A percentile compares a stretch with the other conserved stretches of the same genome.
Conservation (phyloP, 305 asterid species). For the Salvia sclarea region DNA sequence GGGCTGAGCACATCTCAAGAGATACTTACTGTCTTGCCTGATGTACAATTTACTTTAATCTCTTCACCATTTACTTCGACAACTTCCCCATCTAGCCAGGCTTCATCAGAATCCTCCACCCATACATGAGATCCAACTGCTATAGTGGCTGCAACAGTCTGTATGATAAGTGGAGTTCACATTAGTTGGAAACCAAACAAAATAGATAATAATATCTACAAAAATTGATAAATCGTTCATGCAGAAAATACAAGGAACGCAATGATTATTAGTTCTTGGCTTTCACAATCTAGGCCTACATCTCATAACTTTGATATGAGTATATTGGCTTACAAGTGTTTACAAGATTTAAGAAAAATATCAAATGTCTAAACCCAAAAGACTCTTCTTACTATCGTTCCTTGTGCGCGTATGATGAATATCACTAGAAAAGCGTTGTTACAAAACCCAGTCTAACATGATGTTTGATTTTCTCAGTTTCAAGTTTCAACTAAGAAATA, state of each 20-base stretch:
- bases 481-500: neutral
- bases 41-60: slow-evolving; percentile 60
- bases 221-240: neutral
- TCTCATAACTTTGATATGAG: neutral
- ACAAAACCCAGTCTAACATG: neutral
- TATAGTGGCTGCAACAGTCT: slow-evolving; percentile 68
- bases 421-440: neutral
- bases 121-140: slow-evolving; percentile 91
- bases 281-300: slow-evolving; percentile 10
- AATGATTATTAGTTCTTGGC: neutral
- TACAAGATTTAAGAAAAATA: neutral
- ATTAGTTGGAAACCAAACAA: slow-evolving; percentile 13
- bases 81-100: slow-evolving; percentile 91
- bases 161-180: slow-evolving; percentile 33
- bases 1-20: slow-evolving; percentile 2
- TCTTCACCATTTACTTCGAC: slow-evolving; percentile 65
- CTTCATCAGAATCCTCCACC: slow-evolving; percentile 89
- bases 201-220: slow-evolving; percentile 1
- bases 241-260: slow-evolving; percentile 4
- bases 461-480: neutral
- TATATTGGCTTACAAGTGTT: neutral
- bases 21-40: slow-evolving; percentile 71
- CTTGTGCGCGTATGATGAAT: neutral
- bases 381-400: neutral
- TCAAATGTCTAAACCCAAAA: neutral